phyloP scores from a whole-genome alignment of 225 moss, liverwort and hornwort species.

The Takakia lepidozioides region DNA sequence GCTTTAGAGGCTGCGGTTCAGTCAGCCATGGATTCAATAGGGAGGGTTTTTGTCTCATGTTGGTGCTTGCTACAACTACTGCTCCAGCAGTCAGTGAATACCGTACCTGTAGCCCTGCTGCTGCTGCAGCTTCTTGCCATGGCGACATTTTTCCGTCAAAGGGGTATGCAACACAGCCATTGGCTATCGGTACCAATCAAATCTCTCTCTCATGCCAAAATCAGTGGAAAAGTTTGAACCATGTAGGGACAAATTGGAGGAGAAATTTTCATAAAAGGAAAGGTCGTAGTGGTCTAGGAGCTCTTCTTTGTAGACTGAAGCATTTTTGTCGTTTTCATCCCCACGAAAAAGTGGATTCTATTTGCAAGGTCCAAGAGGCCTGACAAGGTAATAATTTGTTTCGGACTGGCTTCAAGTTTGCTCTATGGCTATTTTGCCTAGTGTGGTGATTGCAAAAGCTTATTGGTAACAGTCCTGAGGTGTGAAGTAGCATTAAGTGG shows the following conservation, averaged over 20 bases:
- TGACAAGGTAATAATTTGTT: background rate
- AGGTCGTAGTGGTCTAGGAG: too few species aligned
- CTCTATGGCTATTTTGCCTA: background rate
- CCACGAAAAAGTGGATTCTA: background rate
- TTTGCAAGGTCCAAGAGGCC: too few species aligned
- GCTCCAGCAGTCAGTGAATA: conserved; percentile 72
- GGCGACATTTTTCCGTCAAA: conserved; percentile 30
- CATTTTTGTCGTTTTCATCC: background rate
- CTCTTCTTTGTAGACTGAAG: too few species aligned
- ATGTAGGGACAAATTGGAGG: background rate
- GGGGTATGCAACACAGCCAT: conserved; percentile 10
- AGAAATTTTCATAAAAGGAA: too few species aligned
- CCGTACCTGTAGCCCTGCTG: conserved; percentile 54
- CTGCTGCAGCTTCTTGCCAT: conserved; percentile 49
- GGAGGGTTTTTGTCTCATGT: conserved; percentile 54
- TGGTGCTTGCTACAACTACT: conserved; percentile 82
- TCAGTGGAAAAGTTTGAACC: too few species aligned
- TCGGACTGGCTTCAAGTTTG: background rate
- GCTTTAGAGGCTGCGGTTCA: conserved; percentile 31
- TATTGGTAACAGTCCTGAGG: too few species aligned
- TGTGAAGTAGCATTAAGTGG: too few species aligned
- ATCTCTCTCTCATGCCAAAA: too few species aligned
- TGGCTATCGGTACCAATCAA: conserved; percentile 41
- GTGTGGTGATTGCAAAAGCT: too few species aligned
- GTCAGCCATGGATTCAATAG: conserved; percentile 45